Conservation (phyloP, 495 filamentous ascomycete species). For the Penicillium coprophilum region DNA sequence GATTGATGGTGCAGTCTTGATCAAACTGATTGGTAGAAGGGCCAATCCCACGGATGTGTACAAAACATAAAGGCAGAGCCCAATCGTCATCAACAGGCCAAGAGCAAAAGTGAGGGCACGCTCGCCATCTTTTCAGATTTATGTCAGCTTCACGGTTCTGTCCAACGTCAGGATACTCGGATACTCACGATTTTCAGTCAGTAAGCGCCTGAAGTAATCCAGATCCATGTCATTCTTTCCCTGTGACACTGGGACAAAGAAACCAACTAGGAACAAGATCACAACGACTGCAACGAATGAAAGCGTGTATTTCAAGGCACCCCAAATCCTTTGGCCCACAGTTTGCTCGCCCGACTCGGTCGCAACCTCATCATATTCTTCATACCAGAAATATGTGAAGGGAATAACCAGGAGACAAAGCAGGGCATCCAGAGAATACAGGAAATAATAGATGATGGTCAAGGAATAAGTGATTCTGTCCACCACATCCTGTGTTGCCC, state of each 20-base stretch:
- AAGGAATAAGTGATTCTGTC: constrained; percentile 74
- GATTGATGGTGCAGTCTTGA: constrained; percentile 83
- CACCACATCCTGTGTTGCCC: constrained; percentile 80
- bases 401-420: constrained; percentile 89
- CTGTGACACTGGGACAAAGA: constrained; percentile 81
- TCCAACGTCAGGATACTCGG: not conserved
- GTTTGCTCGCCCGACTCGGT: constrained; percentile 74
- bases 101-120: constrained; percentile 86
- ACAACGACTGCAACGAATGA: constrained; percentile 76
- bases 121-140: constrained; percentile 64
- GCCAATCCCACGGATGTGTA: constrained; percentile 91
- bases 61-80: constrained; percentile 77
- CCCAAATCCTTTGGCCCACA: constrained; percentile 66
- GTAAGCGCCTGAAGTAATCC: constrained; percentile 85
- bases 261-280: constrained; percentile 85
- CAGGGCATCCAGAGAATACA: constrained; percentile 89
- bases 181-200: constrained; percentile 74
- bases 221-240: constrained; percentile 64
- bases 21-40: constrained; percentile 81
- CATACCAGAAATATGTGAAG: constrained; percentile 97
- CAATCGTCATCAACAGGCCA: constrained; percentile 80
- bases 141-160: constrained; percentile 9
- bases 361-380: constrained; percentile 90
- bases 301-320: constrained; percentile 86
- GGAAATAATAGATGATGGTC: constrained; percentile 84